Base-by-base conservation (phyloP, 2,329 filamentous ascomycete genomes). In the Mycocentrospora acerina region DNA sequence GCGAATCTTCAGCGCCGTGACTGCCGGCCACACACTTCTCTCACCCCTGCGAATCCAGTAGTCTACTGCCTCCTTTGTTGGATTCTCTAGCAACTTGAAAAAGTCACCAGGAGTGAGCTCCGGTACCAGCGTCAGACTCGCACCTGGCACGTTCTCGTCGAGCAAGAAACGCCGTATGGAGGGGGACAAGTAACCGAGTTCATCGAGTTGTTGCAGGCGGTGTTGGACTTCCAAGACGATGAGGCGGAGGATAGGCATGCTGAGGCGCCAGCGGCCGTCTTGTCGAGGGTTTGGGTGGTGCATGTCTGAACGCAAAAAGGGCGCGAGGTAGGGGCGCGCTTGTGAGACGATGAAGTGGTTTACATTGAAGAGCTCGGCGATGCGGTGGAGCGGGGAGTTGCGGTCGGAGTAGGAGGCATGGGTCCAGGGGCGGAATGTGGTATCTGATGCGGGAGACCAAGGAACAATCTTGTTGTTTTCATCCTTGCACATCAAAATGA, bases 281-380 rank as follows among this genome's bases (percentile, higher is more conserved):
- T 81, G 64, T 73, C 79, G 53, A 73, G 78, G 61, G 76, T 78
- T 53, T 1, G 87, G 85, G 4, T 86, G 84, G 66, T 90, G 86
- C 71, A 90, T 82, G 53, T 91, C 87, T 30, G 84, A 86, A 45
- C 85, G 82, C 4, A 94, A 75, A 56, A 95, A 93, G 0, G 90
- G 90, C 18, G 91, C 84, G 12, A 95, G 75, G 66, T 95, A 95
- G 0, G 91, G 91, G 3, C 90, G 79, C 1, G 91, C 90, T 71
- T 96, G 91, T 50, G 87, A 93, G 51, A 97, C 83, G 49, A 97
- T 89, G 69, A 94, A 96, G 71, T 96, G 90, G 62, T 95, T 94
- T 36, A 94, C 88, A 62, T 94, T 94, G 76, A 93, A 93, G 9
- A 91, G 79, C 68, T 91, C 86, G 6, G 85, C 81, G 19, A 93